Conservation (phyloP, 177 flowering plant species). For the Vitis hybrid region DNA sequence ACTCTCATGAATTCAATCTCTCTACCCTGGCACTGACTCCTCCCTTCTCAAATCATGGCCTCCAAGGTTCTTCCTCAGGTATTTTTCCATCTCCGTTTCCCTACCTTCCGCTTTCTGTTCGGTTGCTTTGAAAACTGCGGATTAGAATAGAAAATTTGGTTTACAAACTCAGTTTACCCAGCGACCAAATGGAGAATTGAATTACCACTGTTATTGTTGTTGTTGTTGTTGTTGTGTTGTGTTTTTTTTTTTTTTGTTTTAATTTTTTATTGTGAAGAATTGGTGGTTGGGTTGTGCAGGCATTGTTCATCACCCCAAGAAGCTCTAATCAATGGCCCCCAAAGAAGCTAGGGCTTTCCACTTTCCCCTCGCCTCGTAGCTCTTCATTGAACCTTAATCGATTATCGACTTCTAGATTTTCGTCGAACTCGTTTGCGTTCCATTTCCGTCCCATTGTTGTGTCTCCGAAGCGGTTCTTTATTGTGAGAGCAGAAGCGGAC, state of each 20-base stretch:
- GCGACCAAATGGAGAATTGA: too few species aligned
- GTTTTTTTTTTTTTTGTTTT: neutral
- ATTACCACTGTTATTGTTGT: neutral
- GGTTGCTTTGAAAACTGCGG: too few species aligned
- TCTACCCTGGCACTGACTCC: too few species aligned
- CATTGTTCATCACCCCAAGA: slow-evolving; percentile 36
- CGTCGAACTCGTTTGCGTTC: slow-evolving; percentile 13
- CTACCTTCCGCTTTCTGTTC: too few species aligned
- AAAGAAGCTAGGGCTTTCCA: slow-evolving; percentile 33
- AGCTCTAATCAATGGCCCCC: slow-evolving; percentile 19
- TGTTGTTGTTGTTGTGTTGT: neutral
- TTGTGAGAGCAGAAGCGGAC: slow-evolving; percentile 48
- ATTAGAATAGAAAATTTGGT: too few species aligned
- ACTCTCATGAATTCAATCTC: too few species aligned
- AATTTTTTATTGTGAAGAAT: neutral
- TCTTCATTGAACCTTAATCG: slow-evolving; percentile 15
- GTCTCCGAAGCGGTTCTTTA: slow-evolving; percentile 20
- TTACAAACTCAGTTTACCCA: too few species aligned
- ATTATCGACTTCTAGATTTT: slow-evolving; percentile 28
- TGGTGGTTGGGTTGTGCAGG: slow-evolving; percentile 25
- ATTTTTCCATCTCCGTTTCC: neutral
- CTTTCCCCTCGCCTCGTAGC: slow-evolving; percentile 20
- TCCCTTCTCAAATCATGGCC: slow-evolving; percentile 15
- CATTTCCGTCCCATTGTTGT: slow-evolving; percentile 6
- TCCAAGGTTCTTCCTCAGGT: slow-evolving; percentile 33